Evolutionary conservation across 768 basidiomycete species (phyloP).

Genomic region (Amanita exitialis): DNA sequence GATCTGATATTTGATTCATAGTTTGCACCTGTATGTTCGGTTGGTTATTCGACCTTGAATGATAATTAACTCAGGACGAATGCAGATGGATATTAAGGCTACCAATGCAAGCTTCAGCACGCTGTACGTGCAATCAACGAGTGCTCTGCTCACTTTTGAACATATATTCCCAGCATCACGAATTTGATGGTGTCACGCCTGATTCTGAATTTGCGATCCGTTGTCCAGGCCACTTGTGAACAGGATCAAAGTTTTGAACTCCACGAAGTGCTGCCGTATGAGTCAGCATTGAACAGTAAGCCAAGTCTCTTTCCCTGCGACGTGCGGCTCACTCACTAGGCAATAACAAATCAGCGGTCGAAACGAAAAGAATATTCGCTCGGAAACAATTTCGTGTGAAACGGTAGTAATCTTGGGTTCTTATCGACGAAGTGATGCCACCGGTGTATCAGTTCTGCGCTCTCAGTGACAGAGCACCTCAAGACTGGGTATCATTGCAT

Average conservation of each 20-base stretch:
- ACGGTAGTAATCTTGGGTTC: too few species aligned
- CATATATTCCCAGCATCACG: slow-evolving; percentile 17
- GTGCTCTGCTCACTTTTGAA: background rate
- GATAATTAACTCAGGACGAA: background rate
- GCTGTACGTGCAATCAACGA: slow-evolving; percentile 13
- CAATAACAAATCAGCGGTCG: background rate
- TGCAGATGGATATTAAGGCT: slow-evolving; percentile 24
- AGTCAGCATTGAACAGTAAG: background rate
- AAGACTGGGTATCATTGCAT: too few species aligned
- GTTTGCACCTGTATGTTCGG: slow-evolving; percentile 16
- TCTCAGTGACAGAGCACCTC: too few species aligned
- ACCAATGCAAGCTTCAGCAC: slow-evolving; percentile 29
- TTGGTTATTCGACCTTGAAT: background rate
- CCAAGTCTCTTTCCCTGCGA: background rate
- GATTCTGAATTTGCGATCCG: slow-evolving; percentile 20
- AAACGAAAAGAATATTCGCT: too few species aligned
- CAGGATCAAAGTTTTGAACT: background rate
- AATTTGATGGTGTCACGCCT: slow-evolving; percentile 27
- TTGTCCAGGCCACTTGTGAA: background rate
- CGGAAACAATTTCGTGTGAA: too few species aligned
- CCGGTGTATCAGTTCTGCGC: too few species aligned
- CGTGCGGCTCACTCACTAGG: background rate
- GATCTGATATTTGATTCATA: slow-evolving; percentile 3
- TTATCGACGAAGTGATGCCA: too few species aligned
- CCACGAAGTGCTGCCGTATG: background rate